A percentile compares a stretch with the other conserved stretches of the same genome.
These are phyloP conservation scores for Myrmaecium sp. DNA, from an alignment of 2,329 filamentous ascomycete genomes.

Conservation along the genomic window DNA sequence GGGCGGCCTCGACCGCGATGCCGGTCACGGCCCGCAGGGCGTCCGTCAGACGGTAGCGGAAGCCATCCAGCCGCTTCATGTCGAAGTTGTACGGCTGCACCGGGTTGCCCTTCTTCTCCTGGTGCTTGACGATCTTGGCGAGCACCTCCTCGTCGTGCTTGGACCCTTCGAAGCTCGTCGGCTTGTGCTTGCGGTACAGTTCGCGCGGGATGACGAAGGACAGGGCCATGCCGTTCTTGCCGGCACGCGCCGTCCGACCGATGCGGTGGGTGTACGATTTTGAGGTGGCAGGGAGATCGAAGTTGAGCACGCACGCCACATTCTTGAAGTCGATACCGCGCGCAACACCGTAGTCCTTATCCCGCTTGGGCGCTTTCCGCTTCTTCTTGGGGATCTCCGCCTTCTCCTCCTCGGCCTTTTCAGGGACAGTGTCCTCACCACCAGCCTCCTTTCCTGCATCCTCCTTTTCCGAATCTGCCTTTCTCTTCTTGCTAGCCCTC, in stretches of 20 bases:
- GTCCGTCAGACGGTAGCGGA: constrained; percentile 89
- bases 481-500: constrained; percentile 7
- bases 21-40: constrained; percentile 79
- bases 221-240: constrained; percentile 85
- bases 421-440: constrained; percentile 13
- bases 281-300: constrained; percentile 75
- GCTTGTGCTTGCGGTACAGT: constrained; percentile 74
- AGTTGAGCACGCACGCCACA: constrained; percentile 71
- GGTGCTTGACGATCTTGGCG: constrained; percentile 60
- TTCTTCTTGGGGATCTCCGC: constrained; percentile 36
- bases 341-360: constrained; percentile 88
- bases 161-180: constrained; percentile 57
- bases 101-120: constrained; percentile 61
- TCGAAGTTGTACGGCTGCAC: constrained; percentile 88
- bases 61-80: constrained; percentile 83
- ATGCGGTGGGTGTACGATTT: constrained; percentile 97
- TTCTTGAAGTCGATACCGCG: constrained; percentile 95
- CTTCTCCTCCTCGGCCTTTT: constrained; percentile 23
- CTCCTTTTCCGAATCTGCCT: constrained; percentile 7
- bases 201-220: constrained; percentile 80
- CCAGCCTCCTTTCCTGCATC: constrained; percentile 8
- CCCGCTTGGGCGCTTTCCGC: constrained; percentile 45
- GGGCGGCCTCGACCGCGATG: constrained; percentile 76
- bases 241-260: constrained; percentile 79
- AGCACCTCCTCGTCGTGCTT: constrained; percentile 77